Percentiles rank a stretch among this genome's conserved stretches.
Evolutionary conservation across 495 filamentous ascomycete genomes (phyloP).

Genomic region (Acidomyces sp.): DNA sequence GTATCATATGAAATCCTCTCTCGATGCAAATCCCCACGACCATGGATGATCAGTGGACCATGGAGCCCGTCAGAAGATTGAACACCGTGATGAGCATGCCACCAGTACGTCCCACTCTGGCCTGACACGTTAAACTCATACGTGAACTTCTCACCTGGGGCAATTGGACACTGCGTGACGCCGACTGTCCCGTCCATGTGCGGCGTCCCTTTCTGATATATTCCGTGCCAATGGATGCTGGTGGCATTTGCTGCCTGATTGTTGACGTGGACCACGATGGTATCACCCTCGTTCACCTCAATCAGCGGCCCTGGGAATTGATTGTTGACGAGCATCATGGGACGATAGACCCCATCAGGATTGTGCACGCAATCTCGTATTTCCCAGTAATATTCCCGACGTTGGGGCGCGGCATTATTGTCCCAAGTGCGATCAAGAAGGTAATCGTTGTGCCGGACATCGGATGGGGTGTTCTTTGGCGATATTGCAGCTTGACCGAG

Average conservation of each 20-base stretch:
- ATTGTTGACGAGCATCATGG: conserved; percentile 20
- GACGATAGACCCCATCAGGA: conserved; percentile 40
- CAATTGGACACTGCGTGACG: conserved; percentile 24
- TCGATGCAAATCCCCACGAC: conserved; percentile 30
- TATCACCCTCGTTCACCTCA: conserved; percentile 21
- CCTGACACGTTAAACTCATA: conserved; percentile 26
- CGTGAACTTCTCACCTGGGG: conserved; percentile 24
- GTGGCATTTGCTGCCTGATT: conserved; percentile 20
- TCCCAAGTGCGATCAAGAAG: conserved; percentile 37
- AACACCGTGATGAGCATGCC: conserved; percentile 25
- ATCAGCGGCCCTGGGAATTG: conserved; percentile 21
- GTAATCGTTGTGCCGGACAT: conserved; percentile 27
- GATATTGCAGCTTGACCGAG: neutral
- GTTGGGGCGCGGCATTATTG: conserved; percentile 28
- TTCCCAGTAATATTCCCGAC: conserved; percentile 37
- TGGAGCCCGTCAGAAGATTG: conserved; percentile 40
- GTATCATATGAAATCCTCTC: conserved; percentile 34
- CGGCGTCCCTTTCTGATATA: conserved; percentile 20
- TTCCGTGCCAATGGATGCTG: conserved; percentile 21
- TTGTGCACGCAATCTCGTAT: conserved; percentile 37
- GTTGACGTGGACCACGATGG: conserved; percentile 16
- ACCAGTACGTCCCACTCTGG: conserved; percentile 30
- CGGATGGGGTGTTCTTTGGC: neutral
- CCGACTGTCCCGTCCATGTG: conserved; percentile 23
- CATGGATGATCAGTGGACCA: conserved; percentile 44